These are phyloP conservation scores for Yamadazyma triangularis DNA, from an alignment of 1,139 yeast genomes.

Conservation along the genomic window DNA sequence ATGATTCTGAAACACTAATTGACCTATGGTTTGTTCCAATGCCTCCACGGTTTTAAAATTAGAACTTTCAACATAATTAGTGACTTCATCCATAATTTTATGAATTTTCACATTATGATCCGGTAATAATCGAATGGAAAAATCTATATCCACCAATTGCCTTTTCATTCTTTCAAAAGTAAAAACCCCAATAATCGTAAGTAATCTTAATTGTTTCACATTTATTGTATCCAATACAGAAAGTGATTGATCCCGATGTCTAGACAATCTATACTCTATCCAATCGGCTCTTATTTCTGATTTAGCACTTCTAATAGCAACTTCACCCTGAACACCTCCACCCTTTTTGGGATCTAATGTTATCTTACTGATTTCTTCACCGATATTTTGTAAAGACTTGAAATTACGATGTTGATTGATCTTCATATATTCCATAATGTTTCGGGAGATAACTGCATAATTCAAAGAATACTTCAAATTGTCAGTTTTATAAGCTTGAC, in stretches of 20 bases:
- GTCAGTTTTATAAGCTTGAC: constrained; percentile 68
- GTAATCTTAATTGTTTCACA: constrained; percentile 51
- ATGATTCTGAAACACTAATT: constrained; percentile 45
- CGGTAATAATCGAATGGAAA: constrained; percentile 41
- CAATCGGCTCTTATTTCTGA: constrained; percentile 55
- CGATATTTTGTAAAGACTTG: constrained; percentile 53
- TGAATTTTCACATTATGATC: constrained; percentile 29
- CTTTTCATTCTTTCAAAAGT: constrained; percentile 79
- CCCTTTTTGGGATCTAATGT: constrained; percentile 46
- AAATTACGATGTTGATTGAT: constrained; percentile 42
- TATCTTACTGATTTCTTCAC: constrained; percentile 45
- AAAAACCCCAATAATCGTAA: constrained; percentile 86
- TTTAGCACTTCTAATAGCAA: constrained; percentile 45
- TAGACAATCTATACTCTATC: constrained; percentile 32
- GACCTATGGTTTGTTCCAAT: constrained; percentile 69
- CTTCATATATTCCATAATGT: constrained; percentile 50
- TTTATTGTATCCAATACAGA: constrained; percentile 34
- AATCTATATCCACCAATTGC: constrained; percentile 68
- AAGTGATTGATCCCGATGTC: constrained; percentile 19
- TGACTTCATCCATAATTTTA: constrained; percentile 41
- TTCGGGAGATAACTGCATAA: constrained; percentile 77
- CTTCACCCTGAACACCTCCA: constrained; percentile 48
- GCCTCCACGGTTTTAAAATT: constrained; percentile 93
- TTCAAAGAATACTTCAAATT: constrained; percentile 78
- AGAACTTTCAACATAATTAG: constrained; percentile 62